phyloP scores from a whole-genome alignment of 345 rosid genomes.

The Stellera chamaejasme region DNA sequence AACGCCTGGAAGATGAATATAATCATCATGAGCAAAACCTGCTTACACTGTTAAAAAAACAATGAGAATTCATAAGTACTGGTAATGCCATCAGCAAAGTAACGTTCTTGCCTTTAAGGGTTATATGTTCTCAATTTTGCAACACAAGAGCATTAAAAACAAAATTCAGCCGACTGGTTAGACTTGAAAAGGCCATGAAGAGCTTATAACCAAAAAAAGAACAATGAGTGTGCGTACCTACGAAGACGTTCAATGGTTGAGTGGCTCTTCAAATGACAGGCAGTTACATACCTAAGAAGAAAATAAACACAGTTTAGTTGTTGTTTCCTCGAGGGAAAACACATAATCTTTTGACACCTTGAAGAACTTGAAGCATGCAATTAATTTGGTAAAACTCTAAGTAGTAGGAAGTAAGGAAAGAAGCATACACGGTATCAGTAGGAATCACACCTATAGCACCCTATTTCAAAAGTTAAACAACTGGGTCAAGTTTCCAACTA shows the following conservation, averaged over 20 bases:
- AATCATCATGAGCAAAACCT: background rate
- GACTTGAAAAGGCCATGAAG: background rate
- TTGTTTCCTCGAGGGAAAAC: background rate
- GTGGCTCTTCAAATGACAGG: slow-evolving; percentile 59
- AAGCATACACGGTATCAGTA: slow-evolving; percentile 73
- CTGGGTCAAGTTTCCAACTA: slow-evolving; percentile 61
- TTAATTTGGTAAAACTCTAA: no score
- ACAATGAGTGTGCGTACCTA: slow-evolving; percentile 32
- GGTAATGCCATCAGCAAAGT: slow-evolving; percentile 1
- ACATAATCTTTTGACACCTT: no score
- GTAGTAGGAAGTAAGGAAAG: background rate
- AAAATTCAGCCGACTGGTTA: slow-evolving; percentile 3
- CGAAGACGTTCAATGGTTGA: slow-evolving; percentile 87
- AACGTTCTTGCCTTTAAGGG: slow-evolving; percentile 58
- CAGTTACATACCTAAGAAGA: slow-evolving; percentile 56
- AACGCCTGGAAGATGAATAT: background rate
- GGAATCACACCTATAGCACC: slow-evolving; percentile 97
- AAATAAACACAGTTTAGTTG: slow-evolving; percentile 1
- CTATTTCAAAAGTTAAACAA: slow-evolving; percentile 55
- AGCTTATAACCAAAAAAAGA: slow-evolving; percentile 4
- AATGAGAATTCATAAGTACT: background rate
- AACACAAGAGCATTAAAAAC: slow-evolving; percentile 12
- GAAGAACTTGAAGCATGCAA: no score
- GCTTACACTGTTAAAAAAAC: background rate
- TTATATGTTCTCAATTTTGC: slow-evolving; percentile 78